Percentiles rank a stretch among this genome's conserved stretches.
Conservation (phyloP, 75 land plant genomes). For the Cryptomeria japonica region DNA sequence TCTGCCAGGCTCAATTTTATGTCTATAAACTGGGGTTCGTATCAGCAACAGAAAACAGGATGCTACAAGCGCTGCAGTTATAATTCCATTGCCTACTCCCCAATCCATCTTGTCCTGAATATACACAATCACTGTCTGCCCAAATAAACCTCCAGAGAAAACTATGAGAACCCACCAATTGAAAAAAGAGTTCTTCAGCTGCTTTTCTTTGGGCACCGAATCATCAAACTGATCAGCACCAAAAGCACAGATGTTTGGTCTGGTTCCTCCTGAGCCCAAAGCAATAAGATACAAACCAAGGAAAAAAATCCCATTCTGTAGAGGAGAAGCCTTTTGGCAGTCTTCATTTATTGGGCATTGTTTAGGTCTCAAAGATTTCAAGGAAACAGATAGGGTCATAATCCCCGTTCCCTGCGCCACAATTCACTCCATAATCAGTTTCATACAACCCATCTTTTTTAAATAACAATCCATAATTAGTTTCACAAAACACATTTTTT, state of each 20-base stretch:
- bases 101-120: slow-evolving; percentile 75
- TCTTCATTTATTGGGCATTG: background rate
- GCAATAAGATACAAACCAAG: slow-evolving; percentile 65
- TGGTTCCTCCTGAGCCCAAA: slow-evolving; percentile 77
- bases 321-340: slow-evolving; percentile 35
- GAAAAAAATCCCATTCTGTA: slow-evolving; percentile 53
- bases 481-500: no score
- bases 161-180: slow-evolving; percentile 81
- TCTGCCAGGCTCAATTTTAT: slow-evolving; percentile 55
- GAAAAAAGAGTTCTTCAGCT: slow-evolving; percentile 68
- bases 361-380: slow-evolving; percentile 26
- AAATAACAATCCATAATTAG: no score
- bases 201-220: slow-evolving; percentile 59
- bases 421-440: background rate
- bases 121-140: slow-evolving; percentile 55
- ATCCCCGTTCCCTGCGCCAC: slow-evolving; percentile 37
- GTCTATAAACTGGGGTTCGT: slow-evolving; percentile 75
- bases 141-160: slow-evolving; percentile 51
- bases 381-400: slow-evolving; percentile 31
- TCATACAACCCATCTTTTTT: no score
- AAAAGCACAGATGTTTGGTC: slow-evolving; percentile 74
- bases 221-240: slow-evolving; percentile 92
- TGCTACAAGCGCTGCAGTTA: slow-evolving; percentile 43
- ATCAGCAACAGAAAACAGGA: slow-evolving; percentile 54
- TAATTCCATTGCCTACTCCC: slow-evolving; percentile 58